Percentiles rank a stretch among this genome's conserved stretches.
These are phyloP conservation scores for Theileria parva DNA, from an alignment of 169 alveolate species.

Conservation along the genomic window DNA sequence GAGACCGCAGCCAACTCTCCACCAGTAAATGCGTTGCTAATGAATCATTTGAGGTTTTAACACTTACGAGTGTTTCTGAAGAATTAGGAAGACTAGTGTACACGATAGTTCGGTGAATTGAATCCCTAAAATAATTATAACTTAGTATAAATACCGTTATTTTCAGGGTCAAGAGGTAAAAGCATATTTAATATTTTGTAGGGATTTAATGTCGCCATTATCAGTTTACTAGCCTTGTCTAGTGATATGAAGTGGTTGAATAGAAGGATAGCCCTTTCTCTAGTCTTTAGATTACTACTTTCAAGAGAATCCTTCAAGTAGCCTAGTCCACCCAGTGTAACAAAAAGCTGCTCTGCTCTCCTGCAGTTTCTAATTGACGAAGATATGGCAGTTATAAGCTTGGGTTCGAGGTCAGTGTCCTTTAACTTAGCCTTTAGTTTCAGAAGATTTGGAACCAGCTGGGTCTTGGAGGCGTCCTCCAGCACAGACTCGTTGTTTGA, in stretches of 20 bases:
- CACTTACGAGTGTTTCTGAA: slow-evolving; percentile 40
- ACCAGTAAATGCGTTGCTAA: background rate
- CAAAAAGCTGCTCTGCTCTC: slow-evolving; percentile 43
- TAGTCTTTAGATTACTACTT: slow-evolving; percentile 35
- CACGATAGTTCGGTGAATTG: slow-evolving; percentile 52
- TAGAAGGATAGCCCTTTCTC: slow-evolving; percentile 56
- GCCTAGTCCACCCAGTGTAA: slow-evolving; percentile 43
- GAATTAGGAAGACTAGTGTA: slow-evolving; percentile 42
- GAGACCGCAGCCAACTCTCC: background rate
- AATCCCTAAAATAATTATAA: slow-evolving; percentile 32
- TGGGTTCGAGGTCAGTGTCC: slow-evolving; percentile 53
- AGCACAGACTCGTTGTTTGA: slow-evolving; percentile 61
- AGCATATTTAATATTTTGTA: slow-evolving; percentile 27
- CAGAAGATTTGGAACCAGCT: slow-evolving; percentile 37
- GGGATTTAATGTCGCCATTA: slow-evolving; percentile 11
- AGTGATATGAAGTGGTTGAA: slow-evolving; percentile 60
- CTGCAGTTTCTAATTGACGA: slow-evolving; percentile 53
- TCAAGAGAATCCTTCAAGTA: slow-evolving; percentile 46
- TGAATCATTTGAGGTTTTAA: background rate
- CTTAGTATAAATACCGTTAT: slow-evolving; percentile 21
- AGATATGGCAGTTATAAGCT: slow-evolving; percentile 52
- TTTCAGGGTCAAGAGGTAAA: slow-evolving; percentile 44
- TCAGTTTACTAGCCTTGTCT: slow-evolving; percentile 29
- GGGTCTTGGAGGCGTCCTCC: slow-evolving; percentile 52
- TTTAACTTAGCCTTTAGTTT: slow-evolving; percentile 19